phyloP scores from a whole-genome alignment of 1,284 basidiomycete genomes.

The Heterobasidion parviporum region DNA sequence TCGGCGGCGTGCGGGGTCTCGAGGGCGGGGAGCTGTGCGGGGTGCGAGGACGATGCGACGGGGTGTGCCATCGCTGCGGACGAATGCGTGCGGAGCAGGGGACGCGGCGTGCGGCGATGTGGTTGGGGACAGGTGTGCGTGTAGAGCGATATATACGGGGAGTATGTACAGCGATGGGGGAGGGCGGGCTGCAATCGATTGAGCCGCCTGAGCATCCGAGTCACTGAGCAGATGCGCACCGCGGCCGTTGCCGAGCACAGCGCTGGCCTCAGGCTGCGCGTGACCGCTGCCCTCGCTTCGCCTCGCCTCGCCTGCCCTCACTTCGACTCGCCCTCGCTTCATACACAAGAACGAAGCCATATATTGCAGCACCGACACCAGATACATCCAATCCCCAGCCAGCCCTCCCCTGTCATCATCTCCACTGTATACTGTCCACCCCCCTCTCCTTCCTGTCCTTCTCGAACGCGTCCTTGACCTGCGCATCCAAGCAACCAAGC shows the following conservation, averaged over 20 bases:
- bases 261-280: neutral
- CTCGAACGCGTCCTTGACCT: slow-evolving; percentile 31
- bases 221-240: neutral
- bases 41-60: neutral
- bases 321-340: neutral
- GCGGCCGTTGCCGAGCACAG: neutral
- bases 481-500: neutral
- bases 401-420: neutral
- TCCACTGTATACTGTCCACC: no score
- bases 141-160: neutral
- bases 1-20: neutral
- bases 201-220: neutral
- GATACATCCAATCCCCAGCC: neutral
- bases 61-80: neutral
- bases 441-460: slow-evolving; percentile 19
- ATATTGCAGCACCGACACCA: neutral
- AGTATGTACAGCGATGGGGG: neutral
- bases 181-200: neutral
- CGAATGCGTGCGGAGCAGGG: no score
- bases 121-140: neutral
- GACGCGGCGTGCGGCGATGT: neutral
- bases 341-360: neutral
- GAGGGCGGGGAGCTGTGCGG: neutral
- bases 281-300: neutral
- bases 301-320: neutral